Conservation (phyloP, 306 rosid genomes). For the Comarum palustre region DNA sequence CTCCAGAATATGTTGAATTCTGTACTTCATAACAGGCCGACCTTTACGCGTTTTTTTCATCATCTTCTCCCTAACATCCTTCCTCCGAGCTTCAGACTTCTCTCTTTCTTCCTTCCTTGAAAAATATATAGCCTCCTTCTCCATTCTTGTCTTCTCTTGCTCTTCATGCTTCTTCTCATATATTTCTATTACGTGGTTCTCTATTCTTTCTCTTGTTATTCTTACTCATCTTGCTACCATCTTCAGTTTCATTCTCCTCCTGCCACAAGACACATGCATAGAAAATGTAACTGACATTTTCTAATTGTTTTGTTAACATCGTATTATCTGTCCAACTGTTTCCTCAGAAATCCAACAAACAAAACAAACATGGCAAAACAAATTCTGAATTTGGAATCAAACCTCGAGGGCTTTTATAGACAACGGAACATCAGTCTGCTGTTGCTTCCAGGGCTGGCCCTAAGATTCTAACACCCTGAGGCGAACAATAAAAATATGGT, state of each 20-base stretch:
- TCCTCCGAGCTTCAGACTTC: slow-evolving; percentile 55
- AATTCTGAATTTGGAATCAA: slow-evolving; percentile 13
- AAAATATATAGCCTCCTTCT: slow-evolving; percentile 49
- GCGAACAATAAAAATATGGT: too few species aligned
- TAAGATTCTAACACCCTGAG: too few species aligned
- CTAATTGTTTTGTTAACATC: background rate
- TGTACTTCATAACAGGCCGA: slow-evolving; percentile 87
- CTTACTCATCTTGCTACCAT: slow-evolving; percentile 17
- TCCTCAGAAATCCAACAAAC: background rate
- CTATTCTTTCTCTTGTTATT: slow-evolving; percentile 29
- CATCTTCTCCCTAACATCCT: slow-evolving; percentile 54
- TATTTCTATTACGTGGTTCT: slow-evolving; percentile 36
- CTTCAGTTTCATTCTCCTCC: slow-evolving; percentile 41
- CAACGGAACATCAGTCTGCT: slow-evolving; percentile 27
- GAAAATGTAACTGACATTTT: background rate
- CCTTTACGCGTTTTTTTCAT: slow-evolving; percentile 63
- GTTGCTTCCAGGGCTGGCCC: slow-evolving; percentile 33
- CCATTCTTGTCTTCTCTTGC: slow-evolving; percentile 58
- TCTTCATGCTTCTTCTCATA: slow-evolving; percentile 56
- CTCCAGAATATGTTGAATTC: slow-evolving; percentile 74
- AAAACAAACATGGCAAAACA: background rate
- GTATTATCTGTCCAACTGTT: background rate
- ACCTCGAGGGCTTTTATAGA: slow-evolving; percentile 39
- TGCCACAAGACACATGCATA: slow-evolving; percentile 9
- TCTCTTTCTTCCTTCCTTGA: slow-evolving; percentile 56